Percentiles rank a stretch among this genome's conserved stretches.
These are phyloP conservation scores for Litsea cubeba DNA, from an alignment of 164 flowering plant genomes.

Conservation along the genomic window DNA sequence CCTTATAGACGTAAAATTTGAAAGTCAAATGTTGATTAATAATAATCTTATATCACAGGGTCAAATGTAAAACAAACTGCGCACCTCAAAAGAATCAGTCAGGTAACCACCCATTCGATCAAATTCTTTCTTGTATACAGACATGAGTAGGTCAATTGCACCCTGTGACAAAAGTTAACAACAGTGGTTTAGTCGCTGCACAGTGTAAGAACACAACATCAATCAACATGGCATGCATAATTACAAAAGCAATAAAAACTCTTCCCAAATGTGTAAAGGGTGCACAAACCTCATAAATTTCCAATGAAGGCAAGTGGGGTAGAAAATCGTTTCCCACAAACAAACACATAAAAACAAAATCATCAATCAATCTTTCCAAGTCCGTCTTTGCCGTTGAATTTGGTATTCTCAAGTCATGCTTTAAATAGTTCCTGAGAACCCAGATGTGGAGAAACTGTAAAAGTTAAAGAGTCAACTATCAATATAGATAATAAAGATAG, in stretches of 20 bases:
- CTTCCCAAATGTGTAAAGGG: neutral
- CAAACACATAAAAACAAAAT: slow-evolving; percentile 56
- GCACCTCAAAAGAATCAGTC: slow-evolving; percentile 42
- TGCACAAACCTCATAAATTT: slow-evolving; percentile 38
- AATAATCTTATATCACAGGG: neutral
- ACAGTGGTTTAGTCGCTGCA: neutral
- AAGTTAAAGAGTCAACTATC: neutral
- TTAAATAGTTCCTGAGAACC: slow-evolving; percentile 49
- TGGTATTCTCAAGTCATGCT: slow-evolving; percentile 33
- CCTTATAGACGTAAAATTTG: no score
- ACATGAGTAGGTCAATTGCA: slow-evolving; percentile 48
- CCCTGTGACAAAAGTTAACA: slow-evolving; percentile 27
- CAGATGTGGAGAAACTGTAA: slow-evolving; percentile 53
- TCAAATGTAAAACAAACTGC: neutral
- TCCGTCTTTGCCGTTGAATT: slow-evolving; percentile 22
- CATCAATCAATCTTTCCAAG: slow-evolving; percentile 54
- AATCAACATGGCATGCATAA: neutral
- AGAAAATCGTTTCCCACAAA: slow-evolving; percentile 66
- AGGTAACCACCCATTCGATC: slow-evolving; percentile 51
- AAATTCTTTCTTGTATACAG: slow-evolving; percentile 46
- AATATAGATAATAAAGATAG: neutral
- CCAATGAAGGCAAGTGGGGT: slow-evolving; percentile 54
- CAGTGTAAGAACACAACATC: neutral
- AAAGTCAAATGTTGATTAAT: no score
- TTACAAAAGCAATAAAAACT: neutral